Percentiles rank a stretch among this genome's conserved stretches.
Conservation (phyloP, 495 filamentous ascomycete genomes). For the Tuber magnatum region DNA sequence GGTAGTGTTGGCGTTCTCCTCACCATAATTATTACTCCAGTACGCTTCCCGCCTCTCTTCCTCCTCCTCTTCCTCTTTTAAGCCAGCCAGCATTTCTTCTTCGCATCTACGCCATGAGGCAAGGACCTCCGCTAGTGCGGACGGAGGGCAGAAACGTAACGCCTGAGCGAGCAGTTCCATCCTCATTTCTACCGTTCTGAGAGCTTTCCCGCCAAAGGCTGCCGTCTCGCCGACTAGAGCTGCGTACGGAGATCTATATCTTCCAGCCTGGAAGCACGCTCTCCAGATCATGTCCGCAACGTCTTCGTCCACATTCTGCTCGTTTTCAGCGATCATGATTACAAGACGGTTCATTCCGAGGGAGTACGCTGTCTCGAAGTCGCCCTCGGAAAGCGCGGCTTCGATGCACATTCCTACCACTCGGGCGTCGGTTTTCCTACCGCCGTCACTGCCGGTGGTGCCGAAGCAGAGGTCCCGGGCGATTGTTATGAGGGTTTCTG, state of each 20-base stretch:
- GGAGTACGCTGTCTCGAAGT: slow-evolving; percentile 96
- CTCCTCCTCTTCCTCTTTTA: slow-evolving; percentile 64
- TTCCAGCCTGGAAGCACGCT: slow-evolving; percentile 79
- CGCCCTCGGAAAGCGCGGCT: slow-evolving; percentile 73
- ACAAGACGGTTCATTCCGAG: slow-evolving; percentile 69
- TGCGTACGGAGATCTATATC: slow-evolving; percentile 53
- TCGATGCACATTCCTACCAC: slow-evolving; percentile 85
- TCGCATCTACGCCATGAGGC: slow-evolving; percentile 79
- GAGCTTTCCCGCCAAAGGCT: slow-evolving; percentile 51
- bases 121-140: slow-evolving; percentile 75
- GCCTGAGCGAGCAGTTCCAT: slow-evolving; percentile 86
- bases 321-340: slow-evolving; percentile 40
- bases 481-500: slow-evolving; percentile 76
- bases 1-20: slow-evolving; percentile 19
- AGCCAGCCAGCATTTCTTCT: slow-evolving; percentile 65
- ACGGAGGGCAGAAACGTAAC: slow-evolving; percentile 68
- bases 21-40: slow-evolving; percentile 25
- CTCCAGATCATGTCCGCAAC: slow-evolving; percentile 72
- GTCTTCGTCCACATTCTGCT: slow-evolving; percentile 48
- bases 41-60: slow-evolving; percentile 62
- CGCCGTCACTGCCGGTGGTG: slow-evolving; percentile 36
- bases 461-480: slow-evolving; percentile 55
- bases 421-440: slow-evolving; percentile 50
- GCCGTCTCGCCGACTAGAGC: slow-evolving; percentile 40
- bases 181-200: slow-evolving; percentile 55